Conservation (phyloP, 768 basidiomycete genomes). For the Lactarius sp. region DNA sequence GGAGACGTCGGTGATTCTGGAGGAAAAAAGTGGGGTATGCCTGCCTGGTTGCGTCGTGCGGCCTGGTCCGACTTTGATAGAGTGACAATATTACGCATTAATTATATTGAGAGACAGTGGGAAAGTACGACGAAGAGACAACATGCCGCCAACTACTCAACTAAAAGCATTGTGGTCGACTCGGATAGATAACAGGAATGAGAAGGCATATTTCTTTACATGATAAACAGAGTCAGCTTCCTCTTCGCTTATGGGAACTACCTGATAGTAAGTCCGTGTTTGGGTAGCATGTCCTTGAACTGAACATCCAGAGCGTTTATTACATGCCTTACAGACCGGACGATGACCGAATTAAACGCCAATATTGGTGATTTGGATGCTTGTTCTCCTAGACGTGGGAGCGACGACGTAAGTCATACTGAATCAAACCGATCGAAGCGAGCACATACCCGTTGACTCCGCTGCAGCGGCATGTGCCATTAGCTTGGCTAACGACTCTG, state of each 20-base stretch:
- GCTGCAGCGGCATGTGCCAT: not conserved
- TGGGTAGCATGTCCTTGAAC: not conserved
- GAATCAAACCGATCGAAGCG: not conserved
- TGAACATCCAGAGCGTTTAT: not conserved
- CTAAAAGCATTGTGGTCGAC: no score
- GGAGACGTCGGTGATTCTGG: no score
- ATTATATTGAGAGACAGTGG: no score
- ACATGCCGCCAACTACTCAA: no score
- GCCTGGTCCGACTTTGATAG: no score
- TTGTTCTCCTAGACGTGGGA: not conserved
- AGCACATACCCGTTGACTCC: not conserved
- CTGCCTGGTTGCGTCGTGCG: no score
- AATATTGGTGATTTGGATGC: not conserved
- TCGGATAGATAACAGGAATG: not conserved
- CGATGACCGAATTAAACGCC: not conserved
- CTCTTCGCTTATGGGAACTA: not conserved
- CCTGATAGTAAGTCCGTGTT: not conserved
- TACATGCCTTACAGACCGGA: not conserved
- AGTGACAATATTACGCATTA: no score
- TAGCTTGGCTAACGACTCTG: not conserved
- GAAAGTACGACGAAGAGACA: no score
- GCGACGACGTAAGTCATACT: not conserved
- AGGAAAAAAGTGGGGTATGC: no score
- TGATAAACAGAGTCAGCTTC: not conserved
- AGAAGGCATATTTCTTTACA: not conserved